A percentile compares a stretch with the other conserved stretches of the same genome.
These are phyloP conservation scores for Dothiorella sarmentorum DNA, from an alignment of 2,329 filamentous ascomycete species.

Conservation along the genomic window DNA sequence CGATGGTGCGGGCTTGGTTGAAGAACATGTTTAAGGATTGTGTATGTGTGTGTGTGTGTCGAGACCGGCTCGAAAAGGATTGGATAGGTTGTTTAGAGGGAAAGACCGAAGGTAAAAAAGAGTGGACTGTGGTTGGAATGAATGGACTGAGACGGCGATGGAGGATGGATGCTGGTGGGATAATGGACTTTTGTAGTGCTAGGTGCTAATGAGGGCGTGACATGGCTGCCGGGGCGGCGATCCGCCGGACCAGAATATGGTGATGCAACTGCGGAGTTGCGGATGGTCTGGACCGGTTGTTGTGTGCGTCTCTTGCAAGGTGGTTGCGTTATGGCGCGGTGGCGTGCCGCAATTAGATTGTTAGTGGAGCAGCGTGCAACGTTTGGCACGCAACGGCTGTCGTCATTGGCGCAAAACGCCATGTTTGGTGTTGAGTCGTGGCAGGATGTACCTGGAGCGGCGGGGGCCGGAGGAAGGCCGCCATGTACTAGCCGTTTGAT, in stretches of 20 bases:
- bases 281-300: neutral
- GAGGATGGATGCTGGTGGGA: neutral
- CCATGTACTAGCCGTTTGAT: neutral
- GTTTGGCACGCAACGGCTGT: neutral
- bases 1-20: neutral
- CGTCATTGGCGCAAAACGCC: neutral
- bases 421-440: slow-evolving; percentile 3
- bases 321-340: neutral
- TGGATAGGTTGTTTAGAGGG: too few species aligned
- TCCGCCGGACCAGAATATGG: neutral
- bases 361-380: neutral
- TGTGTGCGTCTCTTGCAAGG: neutral
- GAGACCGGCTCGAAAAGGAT: neutral
- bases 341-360: neutral
- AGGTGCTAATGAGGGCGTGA: neutral
- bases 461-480: too few species aligned
- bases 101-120: neutral
- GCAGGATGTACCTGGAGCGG: too few species aligned
- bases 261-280: neutral
- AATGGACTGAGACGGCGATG: neutral
- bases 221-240: neutral
- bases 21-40: neutral
- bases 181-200: neutral
- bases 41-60: neutral
- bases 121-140: neutral